These are phyloP conservation scores for Citrullus colocynthis DNA, from an alignment of 306 rosid genomes.

Conservation along the genomic window DNA sequence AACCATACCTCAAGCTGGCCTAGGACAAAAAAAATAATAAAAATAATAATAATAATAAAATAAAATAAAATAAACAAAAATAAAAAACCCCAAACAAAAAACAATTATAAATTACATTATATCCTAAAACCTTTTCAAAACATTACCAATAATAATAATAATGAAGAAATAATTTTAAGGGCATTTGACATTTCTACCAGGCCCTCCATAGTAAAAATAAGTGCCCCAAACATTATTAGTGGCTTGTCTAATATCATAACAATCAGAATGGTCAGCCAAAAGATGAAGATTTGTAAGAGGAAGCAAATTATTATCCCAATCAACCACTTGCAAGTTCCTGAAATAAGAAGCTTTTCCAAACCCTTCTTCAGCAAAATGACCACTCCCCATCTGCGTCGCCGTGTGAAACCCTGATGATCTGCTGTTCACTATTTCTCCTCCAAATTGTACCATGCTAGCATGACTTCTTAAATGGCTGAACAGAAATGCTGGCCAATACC, in stretches of 20 bases:
- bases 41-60: too few species aligned
- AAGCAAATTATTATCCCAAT: conserved; percentile 70
- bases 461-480: conserved; percentile 59
- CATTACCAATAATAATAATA: not conserved
- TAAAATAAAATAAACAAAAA: too few species aligned
- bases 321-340: conserved; percentile 58
- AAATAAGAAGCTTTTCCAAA: conserved; percentile 60
- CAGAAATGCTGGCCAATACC: conserved; percentile 63
- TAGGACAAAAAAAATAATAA: too few species aligned
- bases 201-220: conserved; percentile 71
- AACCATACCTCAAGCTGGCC: not conserved
- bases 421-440: conserved; percentile 60
- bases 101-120: not conserved
- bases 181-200: conserved; percentile 59
- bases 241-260: conserved; percentile 53
- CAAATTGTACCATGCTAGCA: conserved; percentile 67
- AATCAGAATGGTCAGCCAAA: conserved; percentile 54
- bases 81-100: not conserved
- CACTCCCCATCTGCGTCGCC: conserved; percentile 64
- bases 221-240: conserved; percentile 62
- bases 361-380: conserved; percentile 62
- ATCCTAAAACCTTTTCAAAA: not conserved
- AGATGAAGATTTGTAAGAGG: conserved; percentile 48
- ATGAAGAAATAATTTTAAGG: conserved; percentile 20
- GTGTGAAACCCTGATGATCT: conserved; percentile 57